Base-by-base conservation (phyloP, 768 basidiomycete species). In the Cantharellus anzutake region DNA sequence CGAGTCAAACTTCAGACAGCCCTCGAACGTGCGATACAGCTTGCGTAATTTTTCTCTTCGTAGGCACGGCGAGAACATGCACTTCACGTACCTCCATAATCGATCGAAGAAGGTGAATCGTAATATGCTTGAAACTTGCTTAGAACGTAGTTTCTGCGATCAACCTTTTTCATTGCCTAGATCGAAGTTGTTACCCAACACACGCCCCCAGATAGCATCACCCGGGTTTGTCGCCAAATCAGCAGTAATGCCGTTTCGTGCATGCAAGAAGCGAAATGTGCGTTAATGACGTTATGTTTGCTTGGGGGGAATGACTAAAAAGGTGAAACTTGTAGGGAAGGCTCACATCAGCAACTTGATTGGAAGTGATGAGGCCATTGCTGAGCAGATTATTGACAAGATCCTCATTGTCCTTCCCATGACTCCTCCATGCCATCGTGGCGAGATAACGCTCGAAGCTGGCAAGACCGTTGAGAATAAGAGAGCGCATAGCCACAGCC, bases 381-480 rank as follows among this genome's bases (percentile, higher is more conserved):
- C 64, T 69, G 3, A 68, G 64, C 72, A 96, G 72, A 69, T 89
- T 90, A 34, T 72, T 64, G 60, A 96, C 74, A 51, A 96, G 80
- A 64, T 88, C 84, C 16, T 70, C 65, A 66, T 90, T 93, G 2
- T 79, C 79, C 5, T 66, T 70, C 34, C 89, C 90, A 48, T 73
- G 77, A 67, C 83, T 84, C 39, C 77, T 75, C 90, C 89, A 92
- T 42, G 89, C 89, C 89, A 92, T 91, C 40, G 51, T 64, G 57
- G 29, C n/a, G 20, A 29, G 20, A 29, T 29, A 29, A 29, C 20
- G 20, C 20, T 29, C 20, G 20, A 29, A 29, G 20, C 20, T 29
- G 20, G 20, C 20, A 29, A 29, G 20, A 1, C 20, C 20, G 20
- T 29, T 29, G 20, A 29, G 20, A 29, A 29, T 29, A 29, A 29